phyloP scores from a whole-genome alignment of 805 yeast species.

The Komagataella kurtzmanii region DNA sequence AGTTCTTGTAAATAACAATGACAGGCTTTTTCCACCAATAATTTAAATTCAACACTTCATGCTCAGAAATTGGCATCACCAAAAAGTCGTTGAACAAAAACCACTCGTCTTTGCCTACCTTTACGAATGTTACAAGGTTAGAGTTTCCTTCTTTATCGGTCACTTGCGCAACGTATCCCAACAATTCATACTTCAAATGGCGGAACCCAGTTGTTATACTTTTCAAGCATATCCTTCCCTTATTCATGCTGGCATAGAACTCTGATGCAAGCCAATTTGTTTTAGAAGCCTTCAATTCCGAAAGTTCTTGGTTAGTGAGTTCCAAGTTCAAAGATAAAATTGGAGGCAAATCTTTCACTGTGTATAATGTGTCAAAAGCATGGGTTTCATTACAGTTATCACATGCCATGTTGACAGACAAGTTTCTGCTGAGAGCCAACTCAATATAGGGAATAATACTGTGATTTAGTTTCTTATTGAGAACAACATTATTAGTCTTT shows the following conservation, averaged over 20 bases:
- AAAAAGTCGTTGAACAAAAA: constrained; percentile 82
- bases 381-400: constrained; percentile 38
- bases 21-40: constrained; percentile 80
- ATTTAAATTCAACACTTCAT: constrained; percentile 64
- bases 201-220: constrained; percentile 12
- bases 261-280: constrained; percentile 47
- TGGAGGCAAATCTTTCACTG: constrained; percentile 42
- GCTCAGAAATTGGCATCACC: constrained; percentile 60
- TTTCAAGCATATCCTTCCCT: constrained; percentile 23
- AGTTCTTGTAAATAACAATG: constrained; percentile 48
- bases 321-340: constrained; percentile 49
- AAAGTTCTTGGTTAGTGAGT: constrained; percentile 40
- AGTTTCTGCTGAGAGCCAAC: constrained; percentile 38
- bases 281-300: constrained; percentile 29
- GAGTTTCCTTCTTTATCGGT: constrained; percentile 39
- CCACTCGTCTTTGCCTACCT: constrained; percentile 44
- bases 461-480: constrained; percentile 10
- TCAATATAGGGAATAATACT: constrained; percentile 47
- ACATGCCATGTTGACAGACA: constrained; percentile 38
- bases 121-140: constrained; percentile 47
- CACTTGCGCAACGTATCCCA: constrained; percentile 61
- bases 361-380: constrained; percentile 36
- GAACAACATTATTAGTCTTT: not conserved
- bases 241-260: constrained; percentile 33
- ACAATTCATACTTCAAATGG: constrained; percentile 38